Base-by-base conservation (phyloP, 2,329 filamentous ascomycete species). In the Tolypocladium ovalisporum region DNA sequence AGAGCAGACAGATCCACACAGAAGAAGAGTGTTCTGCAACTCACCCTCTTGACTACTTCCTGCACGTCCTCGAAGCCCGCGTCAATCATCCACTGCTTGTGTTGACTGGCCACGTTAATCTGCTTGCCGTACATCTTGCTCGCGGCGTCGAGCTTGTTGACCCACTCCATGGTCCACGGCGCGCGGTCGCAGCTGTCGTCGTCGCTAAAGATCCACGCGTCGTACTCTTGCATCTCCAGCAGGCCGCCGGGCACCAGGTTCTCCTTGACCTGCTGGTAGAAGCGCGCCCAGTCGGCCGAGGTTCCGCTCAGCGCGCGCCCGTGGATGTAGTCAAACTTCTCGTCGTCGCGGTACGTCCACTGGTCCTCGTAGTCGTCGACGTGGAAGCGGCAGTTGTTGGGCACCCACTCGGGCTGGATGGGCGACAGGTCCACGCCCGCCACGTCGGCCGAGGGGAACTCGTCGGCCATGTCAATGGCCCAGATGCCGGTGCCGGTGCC, bases 401-500 rank as follows among this genome's bases (percentile, higher is more conserved):
- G 83, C 4, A 85, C 78, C 70, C 77, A 79, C 34, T 73, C 73
- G 2, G 81, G 80, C 64, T 85, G 81, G 44, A 84, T 83, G 1
- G 81, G 81, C 15, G 78, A 81, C 2, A 85, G 73, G 64, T 85
- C 82, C 7, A 80, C 75, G 13, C 81, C 82, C 24, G 73, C 64
- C 12, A 75, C 69, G 7, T 63, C 60, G 1, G 71, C 66, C 4
- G 61, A 60, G 4, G 73, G 70, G 59, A 70, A 75, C 59, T 74
- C 65, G 60, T 80, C 77, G 63, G 79, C 80, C 68, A 85, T 75
- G 52, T 82, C 80, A 58, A 85, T 82, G 4, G 80, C 68, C 68
- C 83, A 86, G 57, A 84, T 82, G 2, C 84, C 83, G 0, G 81
- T 83, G 19, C 84, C 84, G 8, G 80, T 84, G 53, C 82, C 81